These are phyloP conservation scores for Encephalitozoon intestinalis DNA, from an alignment of 371 early-diverging fungal species.

Conservation along the genomic window DNA sequence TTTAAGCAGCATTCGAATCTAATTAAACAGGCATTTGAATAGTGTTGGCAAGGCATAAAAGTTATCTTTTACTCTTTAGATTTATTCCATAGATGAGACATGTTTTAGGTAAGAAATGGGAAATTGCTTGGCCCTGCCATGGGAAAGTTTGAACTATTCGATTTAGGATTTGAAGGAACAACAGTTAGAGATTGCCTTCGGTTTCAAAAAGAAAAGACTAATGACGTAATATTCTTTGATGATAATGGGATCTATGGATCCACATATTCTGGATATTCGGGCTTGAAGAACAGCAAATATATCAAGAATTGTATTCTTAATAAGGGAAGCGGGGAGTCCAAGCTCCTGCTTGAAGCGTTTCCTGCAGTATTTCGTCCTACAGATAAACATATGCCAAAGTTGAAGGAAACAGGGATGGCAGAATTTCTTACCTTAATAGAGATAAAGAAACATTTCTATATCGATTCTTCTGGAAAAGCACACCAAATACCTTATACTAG, in stretches of 20 bases:
- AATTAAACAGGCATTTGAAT: slow-evolving; percentile 73
- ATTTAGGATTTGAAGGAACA: slow-evolving; percentile 28
- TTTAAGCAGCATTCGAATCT: slow-evolving; percentile 78
- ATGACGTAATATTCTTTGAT: slow-evolving; percentile 12
- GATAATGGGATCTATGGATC: slow-evolving; percentile 4
- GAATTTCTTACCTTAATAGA: slow-evolving; percentile 1
- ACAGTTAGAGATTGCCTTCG: slow-evolving; percentile 5
- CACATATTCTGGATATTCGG: not conserved
- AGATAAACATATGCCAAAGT: not conserved
- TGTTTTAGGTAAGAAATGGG: not conserved
- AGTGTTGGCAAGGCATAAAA: slow-evolving; percentile 70
- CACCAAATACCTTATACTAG: slow-evolving; percentile 12
- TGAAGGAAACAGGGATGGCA: not conserved
- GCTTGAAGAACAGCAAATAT: not conserved
- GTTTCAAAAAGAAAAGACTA: not conserved
- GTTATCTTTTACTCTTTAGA: not conserved
- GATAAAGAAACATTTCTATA: slow-evolving; percentile 1
- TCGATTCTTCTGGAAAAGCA: not conserved
- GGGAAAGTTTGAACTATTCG: slow-evolving; percentile 5
- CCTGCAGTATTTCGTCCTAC: slow-evolving; percentile 1
- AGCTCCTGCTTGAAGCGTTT: slow-evolving; percentile 9
- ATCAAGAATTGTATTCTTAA: not conserved
- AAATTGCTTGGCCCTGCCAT: not conserved
- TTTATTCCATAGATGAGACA: not conserved
- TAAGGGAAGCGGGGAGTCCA: not conserved